Percentiles rank a stretch among this genome's conserved stretches.
phyloP scores from a whole-genome alignment of 306 rosid species.

The Quillaja saponaria region DNA sequence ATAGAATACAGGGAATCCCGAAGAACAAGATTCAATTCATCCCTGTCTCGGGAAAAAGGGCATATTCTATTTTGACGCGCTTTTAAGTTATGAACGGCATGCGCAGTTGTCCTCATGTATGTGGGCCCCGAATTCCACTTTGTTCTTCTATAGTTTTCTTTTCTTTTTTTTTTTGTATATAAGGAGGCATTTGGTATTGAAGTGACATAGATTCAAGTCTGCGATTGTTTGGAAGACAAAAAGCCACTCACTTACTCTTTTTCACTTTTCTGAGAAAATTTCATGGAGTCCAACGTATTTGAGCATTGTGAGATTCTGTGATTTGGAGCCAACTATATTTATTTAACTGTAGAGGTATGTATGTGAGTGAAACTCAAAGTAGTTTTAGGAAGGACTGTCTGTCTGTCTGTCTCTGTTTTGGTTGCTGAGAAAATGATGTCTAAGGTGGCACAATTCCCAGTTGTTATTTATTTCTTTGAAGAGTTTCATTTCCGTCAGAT shows the following conservation, averaged over 20 bases:
- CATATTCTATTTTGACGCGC: slow-evolving; percentile 33
- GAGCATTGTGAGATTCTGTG: slow-evolving; percentile 39
- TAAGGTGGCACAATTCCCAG: too few relatives aligned
- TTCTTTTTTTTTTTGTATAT: too few relatives aligned
- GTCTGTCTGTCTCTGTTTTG: slow-evolving; percentile 30
- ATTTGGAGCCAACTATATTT: too few relatives aligned
- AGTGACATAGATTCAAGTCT: too few relatives aligned
- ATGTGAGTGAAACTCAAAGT: neutral
- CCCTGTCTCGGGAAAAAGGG: neutral
- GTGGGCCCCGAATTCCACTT: slow-evolving; percentile 47
- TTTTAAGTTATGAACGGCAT: slow-evolving; percentile 8
- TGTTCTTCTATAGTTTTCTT: too few relatives aligned
- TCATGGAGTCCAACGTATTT: slow-evolving; percentile 63
- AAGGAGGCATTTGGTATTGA: too few relatives aligned
- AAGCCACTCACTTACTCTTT: slow-evolving; percentile 13
- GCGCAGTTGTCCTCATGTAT: slow-evolving; percentile 11
- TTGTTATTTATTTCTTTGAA: too few relatives aligned
- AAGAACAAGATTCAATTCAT: slow-evolving; percentile 34
- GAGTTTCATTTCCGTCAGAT: neutral
- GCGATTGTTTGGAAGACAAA: too few relatives aligned
- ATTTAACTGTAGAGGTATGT: slow-evolving; percentile 34
- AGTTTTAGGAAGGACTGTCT: slow-evolving; percentile 17
- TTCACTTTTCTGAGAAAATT: slow-evolving; percentile 23
- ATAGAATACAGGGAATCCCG: slow-evolving; percentile 46
- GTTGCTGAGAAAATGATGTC: slow-evolving; percentile 40